Evolutionary conservation across 2,329 filamentous ascomycete species (phyloP).

Genomic region (Fusarium oxysporum): DNA sequence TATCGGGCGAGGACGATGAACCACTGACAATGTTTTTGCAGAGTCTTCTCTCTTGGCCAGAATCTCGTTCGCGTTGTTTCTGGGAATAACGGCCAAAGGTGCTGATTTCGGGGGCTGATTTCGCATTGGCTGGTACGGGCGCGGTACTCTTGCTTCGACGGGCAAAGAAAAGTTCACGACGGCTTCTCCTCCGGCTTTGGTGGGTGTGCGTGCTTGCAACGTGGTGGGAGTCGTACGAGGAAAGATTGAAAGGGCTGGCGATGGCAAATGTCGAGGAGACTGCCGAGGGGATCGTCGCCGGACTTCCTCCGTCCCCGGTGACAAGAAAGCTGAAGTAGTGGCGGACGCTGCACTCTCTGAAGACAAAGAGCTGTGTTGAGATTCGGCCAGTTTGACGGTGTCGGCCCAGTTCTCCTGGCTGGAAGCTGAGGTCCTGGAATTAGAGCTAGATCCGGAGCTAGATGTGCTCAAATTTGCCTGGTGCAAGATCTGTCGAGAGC

Average conservation of each 20-base stretch:
- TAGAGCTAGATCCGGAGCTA: constrained; percentile 57
- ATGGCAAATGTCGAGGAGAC: constrained; percentile 58
- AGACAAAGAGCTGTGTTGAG: constrained; percentile 5
- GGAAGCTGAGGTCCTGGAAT: constrained; percentile 60
- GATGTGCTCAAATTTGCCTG: constrained; percentile 61
- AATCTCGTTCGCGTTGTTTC: constrained; percentile 32
- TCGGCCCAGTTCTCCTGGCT: constrained; percentile 44
- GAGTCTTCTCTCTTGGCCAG: constrained; percentile 10
- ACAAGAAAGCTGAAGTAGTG: constrained; percentile 62
- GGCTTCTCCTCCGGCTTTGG: constrained; percentile 15
- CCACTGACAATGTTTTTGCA: constrained; percentile 48
- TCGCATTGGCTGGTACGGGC: constrained; percentile 45
- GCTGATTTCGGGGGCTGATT: constrained; percentile 21
- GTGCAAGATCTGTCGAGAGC: constrained; percentile 41
- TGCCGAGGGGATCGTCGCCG: constrained; percentile 64
- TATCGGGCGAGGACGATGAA: constrained; percentile 68
- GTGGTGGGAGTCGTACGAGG: constrained; percentile 1
- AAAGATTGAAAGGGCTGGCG: constrained; percentile 27
- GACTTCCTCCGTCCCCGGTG: constrained; percentile 62
- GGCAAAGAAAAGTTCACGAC: constrained; percentile 41
- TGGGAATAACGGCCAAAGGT: constrained; percentile 34
- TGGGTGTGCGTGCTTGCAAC: constrained; percentile 8
- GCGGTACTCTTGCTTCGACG: constrained; percentile 35
- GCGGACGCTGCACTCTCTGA: constrained; percentile 48
- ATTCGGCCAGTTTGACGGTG: not conserved